phyloP scores from a whole-genome alignment of 495 filamentous ascomycete genomes.

The Penicillium manginii region DNA sequence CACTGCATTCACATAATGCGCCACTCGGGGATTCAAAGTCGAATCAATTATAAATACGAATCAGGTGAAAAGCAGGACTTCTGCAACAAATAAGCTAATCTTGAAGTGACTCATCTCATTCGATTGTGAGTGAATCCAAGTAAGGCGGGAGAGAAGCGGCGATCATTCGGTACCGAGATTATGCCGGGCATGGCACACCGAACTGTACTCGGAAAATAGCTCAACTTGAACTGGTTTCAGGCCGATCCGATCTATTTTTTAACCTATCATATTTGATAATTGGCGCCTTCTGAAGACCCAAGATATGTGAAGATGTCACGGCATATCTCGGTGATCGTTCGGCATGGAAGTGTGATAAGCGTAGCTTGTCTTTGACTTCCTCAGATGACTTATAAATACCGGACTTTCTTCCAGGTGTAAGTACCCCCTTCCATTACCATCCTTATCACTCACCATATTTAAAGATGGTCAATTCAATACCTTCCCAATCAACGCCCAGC shows the following conservation, averaged over 20 bases:
- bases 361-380: background rate
- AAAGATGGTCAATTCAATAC: constrained; percentile 10
- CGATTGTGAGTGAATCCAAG: background rate
- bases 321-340: constrained; percentile 25
- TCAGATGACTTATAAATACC: constrained; percentile 16
- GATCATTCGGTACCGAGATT: constrained; percentile 23
- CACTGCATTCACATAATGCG: background rate
- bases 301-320: constrained; percentile 2
- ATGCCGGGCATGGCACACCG: constrained; percentile 10
- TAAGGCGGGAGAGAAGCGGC: constrained; percentile 1
- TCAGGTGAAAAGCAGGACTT: background rate
- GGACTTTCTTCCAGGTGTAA: background rate
- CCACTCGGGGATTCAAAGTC: background rate
- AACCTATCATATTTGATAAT: constrained; percentile 4
- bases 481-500: background rate
- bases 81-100: background rate
- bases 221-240: background rate
- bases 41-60: no score
- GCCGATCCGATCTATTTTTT: background rate
- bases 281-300: background rate
- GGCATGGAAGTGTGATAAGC: constrained; percentile 6
- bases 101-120: background rate
- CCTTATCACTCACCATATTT: background rate
- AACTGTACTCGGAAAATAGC: constrained; percentile 7
- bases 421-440: background rate